These are phyloP conservation scores for Pulicaria dysenterica DNA, from an alignment of 129 eudicot species.

Conservation along the genomic window DNA sequence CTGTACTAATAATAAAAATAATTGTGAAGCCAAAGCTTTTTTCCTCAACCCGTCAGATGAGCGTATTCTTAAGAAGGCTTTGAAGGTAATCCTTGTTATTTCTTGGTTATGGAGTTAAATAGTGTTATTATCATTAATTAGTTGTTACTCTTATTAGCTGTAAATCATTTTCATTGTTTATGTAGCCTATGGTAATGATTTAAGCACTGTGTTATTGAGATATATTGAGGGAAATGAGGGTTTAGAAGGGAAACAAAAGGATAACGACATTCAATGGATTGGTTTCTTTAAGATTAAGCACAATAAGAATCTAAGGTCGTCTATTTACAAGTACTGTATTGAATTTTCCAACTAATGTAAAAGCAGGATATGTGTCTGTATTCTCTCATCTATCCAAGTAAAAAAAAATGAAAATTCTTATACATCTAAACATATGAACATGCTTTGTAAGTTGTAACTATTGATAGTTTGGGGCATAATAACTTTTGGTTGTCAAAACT, in stretches of 20 bases:
- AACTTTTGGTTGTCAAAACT: conserved; percentile 5
- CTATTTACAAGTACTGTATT: neutral
- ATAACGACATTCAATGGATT: conserved; percentile 5
- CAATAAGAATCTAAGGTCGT: neutral
- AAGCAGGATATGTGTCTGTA: neutral
- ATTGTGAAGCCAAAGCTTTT: conserved; percentile 35
- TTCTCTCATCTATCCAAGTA: neutral
- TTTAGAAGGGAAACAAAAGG: neutral
- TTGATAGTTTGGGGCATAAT: neutral
- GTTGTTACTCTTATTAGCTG: too few species aligned
- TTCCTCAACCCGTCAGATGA: conserved; percentile 44
- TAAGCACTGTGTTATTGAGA: too few species aligned
- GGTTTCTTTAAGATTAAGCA: neutral
- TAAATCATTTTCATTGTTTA: too few species aligned
- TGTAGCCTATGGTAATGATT: too few species aligned
- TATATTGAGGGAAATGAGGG: too few species aligned
- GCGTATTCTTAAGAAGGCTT: conserved; percentile 54
- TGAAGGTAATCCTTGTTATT: conserved; percentile 33
- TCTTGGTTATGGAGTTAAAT: neutral
- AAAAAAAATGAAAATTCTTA: neutral
- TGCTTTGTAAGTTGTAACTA: neutral
- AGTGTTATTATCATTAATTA: neutral
- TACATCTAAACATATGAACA: conserved; percentile 12
- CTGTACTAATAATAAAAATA: conserved; percentile 18
- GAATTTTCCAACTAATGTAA: neutral